These are phyloP conservation scores for Huiozyma naganishii DNA, from an alignment of 805 yeast species.

Conservation along the genomic window DNA sequence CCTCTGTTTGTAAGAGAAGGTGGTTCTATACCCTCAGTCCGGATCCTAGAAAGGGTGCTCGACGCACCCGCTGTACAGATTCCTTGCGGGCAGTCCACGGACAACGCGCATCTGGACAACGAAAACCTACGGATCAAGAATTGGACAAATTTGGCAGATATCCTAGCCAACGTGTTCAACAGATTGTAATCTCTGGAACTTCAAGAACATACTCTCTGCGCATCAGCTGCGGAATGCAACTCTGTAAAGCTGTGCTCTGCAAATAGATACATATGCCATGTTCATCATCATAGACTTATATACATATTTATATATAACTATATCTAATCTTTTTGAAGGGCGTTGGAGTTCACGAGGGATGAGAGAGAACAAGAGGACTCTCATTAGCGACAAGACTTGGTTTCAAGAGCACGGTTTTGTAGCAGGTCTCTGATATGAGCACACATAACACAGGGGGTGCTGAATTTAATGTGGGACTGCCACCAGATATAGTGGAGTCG, in stretches of 20 bases:
- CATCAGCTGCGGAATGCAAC: no score
- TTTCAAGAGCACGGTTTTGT: no score
- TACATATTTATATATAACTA: no score
- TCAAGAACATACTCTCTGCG: not conserved
- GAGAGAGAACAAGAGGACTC: no score
- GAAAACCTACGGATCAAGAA: constrained; percentile 76
- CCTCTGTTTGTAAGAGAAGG: constrained; percentile 91
- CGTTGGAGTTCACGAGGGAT: no score
- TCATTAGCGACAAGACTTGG: no score
- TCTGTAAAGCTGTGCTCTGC: no score
- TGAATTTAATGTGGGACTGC: constrained; percentile 6
- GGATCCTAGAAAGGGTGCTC: constrained; percentile 73
- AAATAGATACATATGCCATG: no score
- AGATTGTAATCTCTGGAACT: constrained; percentile 23
- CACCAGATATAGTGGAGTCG: constrained; percentile 25
- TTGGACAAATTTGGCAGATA: constrained; percentile 59
- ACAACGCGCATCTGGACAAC: constrained; percentile 85
- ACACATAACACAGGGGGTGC: no score
- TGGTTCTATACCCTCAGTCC: constrained; percentile 86
- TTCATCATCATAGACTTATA: no score
- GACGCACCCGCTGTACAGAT: constrained; percentile 87
- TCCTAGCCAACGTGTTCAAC: constrained; percentile 44
- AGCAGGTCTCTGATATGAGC: no score
- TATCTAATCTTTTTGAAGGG: no score
- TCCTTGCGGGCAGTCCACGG: constrained; percentile 93